Evolutionary conservation across 116 monocot species (phyloP), one percentile per base, ranked within the genome.

Genomic region (Papilionanthe hybrid): DNA sequence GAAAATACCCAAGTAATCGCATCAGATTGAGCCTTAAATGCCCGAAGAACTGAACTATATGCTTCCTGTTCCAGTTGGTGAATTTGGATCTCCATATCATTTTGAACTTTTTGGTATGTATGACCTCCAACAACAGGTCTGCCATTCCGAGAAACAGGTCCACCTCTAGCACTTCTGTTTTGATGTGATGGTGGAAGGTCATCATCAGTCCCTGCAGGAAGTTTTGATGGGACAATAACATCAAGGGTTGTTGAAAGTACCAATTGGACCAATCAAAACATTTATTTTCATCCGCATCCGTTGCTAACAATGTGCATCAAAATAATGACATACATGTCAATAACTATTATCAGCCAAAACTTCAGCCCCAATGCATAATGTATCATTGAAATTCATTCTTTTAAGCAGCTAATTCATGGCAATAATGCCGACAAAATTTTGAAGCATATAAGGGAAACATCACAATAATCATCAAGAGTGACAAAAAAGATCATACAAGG

Each of bases 11-110:
- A 94, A 58, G 91, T 90, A 71, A 94, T 91, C 2, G 91, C 91
- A 88, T 94, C 94, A 81, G 91, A 88, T 81, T 91, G 94, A 57
- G 88, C 94, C 82, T 94, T 94, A 67, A 94, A 94, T 88, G 94
- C 91, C 75, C 85, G 82, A 79, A 94, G 87, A 78, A 94, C 88
- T 11, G 88, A 79, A 82, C 80, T 82, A 60, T 94, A 94, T 78
- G 94, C 94, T 45, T 94, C 94, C 76, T 87, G 88, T 78, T 94
- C 94, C 71, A 91, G 86, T 41, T 43, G 80, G 82, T 94, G 92
- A 66, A 94, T 90, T 84, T 91, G 85, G 44, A 47, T 78, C 80
- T 94, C 94, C 88, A 94, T 91, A 30, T 91, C 91, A 79, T 80
- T 79, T 22, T 86, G 85, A 32, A 73, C 82, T 67, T 82, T 85